A percentile compares a stretch with the other conserved stretches of the same genome.
Evolutionary conservation across 1,284 basidiomycete species (phyloP).

Genomic region (Binderoboletus segoi): DNA sequence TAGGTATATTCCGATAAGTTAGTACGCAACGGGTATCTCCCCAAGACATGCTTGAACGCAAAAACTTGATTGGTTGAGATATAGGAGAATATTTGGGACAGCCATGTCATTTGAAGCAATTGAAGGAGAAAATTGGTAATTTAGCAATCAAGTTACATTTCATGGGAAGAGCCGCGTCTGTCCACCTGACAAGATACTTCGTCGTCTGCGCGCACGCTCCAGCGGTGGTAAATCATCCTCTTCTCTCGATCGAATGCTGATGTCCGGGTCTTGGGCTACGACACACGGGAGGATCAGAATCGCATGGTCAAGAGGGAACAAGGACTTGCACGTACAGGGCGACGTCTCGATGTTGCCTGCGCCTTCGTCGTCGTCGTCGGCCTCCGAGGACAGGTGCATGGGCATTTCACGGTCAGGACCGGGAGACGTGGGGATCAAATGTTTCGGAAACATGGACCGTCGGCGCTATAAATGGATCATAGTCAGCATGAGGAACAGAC

Average conservation of each 20-base stretch:
- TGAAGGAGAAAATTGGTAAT: not conserved
- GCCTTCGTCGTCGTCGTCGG: slow-evolving; percentile 32
- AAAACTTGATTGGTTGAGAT: too few species aligned
- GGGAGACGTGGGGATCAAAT: slow-evolving; percentile 41
- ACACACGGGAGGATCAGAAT: slow-evolving; percentile 2
- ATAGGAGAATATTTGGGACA: too few species aligned
- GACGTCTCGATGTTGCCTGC: slow-evolving; percentile 42
- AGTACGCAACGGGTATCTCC: too few species aligned
- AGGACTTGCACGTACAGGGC: slow-evolving; percentile 43
- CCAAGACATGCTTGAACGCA: too few species aligned
- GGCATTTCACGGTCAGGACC: slow-evolving; percentile 30
- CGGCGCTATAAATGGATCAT: slow-evolving; percentile 42
- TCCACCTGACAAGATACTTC: slow-evolving; percentile 32
- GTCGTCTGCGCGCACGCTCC: slow-evolving; percentile 52
- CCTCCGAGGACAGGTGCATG: slow-evolving; percentile 29
- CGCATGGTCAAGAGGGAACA: not conserved
- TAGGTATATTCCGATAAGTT: too few species aligned
- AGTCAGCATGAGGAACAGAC: not conserved
- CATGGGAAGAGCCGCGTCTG: slow-evolving; percentile 28
- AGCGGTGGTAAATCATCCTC: slow-evolving; percentile 54
- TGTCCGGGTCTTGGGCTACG: slow-evolving; percentile 32
- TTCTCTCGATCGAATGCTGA: slow-evolving; percentile 36
- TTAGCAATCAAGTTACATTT: not conserved
- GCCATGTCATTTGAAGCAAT: too few species aligned
- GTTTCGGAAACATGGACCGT: slow-evolving; percentile 70